Percentiles rank a stretch among this genome's conserved stretches.
Evolutionary conservation across 495 filamentous ascomycete genomes (phyloP).

Genomic region (Aspergillus funiculosus): DNA sequence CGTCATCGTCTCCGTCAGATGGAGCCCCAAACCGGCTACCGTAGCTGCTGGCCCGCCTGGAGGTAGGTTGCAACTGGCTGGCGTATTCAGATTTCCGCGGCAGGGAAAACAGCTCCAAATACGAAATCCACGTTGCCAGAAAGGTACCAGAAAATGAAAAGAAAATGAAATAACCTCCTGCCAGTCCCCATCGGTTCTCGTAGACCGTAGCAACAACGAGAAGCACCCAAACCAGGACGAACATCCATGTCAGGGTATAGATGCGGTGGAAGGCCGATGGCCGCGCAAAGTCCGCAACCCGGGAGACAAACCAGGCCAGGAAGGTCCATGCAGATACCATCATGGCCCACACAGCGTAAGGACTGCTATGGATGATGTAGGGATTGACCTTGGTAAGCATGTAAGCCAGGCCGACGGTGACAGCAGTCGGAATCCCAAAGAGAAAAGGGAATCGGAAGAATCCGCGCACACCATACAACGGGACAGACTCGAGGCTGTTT

Average conservation of each 20-base stretch:
- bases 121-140: conserved; percentile 62
- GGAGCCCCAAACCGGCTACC: conserved; percentile 35
- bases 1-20: conserved; percentile 35
- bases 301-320: conserved; percentile 76
- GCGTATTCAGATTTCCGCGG: conserved; percentile 65
- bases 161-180: conserved; percentile 74
- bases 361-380: conserved; percentile 76
- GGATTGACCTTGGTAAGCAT: conserved; percentile 80
- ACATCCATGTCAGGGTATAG: conserved; percentile 81
- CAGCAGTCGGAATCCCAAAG: conserved; percentile 59
- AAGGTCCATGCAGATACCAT: conserved; percentile 77
- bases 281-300: conserved; percentile 73
- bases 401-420: conserved; percentile 67
- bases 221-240: conserved; percentile 62
- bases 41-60: conserved; percentile 39
- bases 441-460: conserved; percentile 80
- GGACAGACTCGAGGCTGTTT: conserved; percentile 54
- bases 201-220: conserved; percentile 68
- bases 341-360: conserved; percentile 82
- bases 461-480: conserved; percentile 70
- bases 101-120: conserved; percentile 74
- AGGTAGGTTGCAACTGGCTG: conserved; percentile 23
- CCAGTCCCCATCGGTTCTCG: conserved; percentile 64
- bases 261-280: conserved; percentile 79
- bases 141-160: conserved; percentile 74